phyloP scores from a whole-genome alignment of 805 yeast genomes.

The Myxozyma melibiosi region DNA sequence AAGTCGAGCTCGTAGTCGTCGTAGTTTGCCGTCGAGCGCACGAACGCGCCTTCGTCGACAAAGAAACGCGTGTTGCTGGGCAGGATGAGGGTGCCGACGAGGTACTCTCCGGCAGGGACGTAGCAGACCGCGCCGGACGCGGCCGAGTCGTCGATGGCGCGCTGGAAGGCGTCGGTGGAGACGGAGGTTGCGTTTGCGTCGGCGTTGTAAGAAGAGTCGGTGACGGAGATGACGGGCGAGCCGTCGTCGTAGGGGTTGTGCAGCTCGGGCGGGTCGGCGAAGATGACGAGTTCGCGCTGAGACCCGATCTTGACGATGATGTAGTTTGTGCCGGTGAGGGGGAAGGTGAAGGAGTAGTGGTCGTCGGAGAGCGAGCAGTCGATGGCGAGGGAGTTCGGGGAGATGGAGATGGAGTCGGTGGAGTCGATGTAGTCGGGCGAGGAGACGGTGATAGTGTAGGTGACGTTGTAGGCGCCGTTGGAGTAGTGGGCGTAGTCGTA shows the following conservation, averaged over 20 bases:
- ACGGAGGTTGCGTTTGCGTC: constrained; percentile 3
- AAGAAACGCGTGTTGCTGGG: constrained; percentile 7
- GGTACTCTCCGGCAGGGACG: constrained; percentile 23
- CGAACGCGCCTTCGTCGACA: constrained; percentile 21
- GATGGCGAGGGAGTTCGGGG: constrained; percentile 8
- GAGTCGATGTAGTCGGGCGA: background rate
- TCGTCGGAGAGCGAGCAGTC: background rate
- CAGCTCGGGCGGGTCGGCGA: constrained; percentile 21
- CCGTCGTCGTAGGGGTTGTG: background rate
- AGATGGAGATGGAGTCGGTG: constrained; percentile 7
- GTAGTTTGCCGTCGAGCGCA: constrained; percentile 3
- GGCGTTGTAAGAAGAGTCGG: constrained; percentile 15
- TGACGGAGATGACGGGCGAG: constrained; percentile 3
- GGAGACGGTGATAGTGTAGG: constrained; percentile 4
- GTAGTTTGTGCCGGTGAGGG: constrained; percentile 12
- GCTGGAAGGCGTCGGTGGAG: constrained; percentile 11
- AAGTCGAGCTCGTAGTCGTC: constrained; percentile 5
- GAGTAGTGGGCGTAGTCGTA: constrained; percentile 28
- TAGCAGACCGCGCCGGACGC: constrained; percentile 3
- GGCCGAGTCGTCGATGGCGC: constrained; percentile 9
- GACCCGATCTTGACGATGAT: constrained; percentile 24
- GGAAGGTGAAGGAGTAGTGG: constrained; percentile 9
- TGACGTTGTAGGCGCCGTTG: background rate
- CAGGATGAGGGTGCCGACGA: constrained; percentile 17
- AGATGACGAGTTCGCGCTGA: constrained; percentile 19